Evolutionary conservation across 306 rosid species (phyloP), one percentile per base, ranked within the genome.

Genomic region (Cucurbita ficifolia): DNA sequence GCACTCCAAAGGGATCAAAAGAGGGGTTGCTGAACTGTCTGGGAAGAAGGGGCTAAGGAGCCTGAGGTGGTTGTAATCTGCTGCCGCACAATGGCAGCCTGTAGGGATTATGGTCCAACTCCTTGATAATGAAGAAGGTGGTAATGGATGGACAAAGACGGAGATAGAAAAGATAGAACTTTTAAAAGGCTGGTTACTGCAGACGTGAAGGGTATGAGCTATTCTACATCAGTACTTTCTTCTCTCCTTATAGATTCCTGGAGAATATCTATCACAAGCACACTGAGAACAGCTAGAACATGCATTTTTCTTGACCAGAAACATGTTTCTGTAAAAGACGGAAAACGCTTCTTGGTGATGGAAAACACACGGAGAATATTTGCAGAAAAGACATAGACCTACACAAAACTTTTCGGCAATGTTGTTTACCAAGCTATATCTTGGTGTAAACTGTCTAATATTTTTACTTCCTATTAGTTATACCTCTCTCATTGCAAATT

Each of bases 1-100:
- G 70, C 40, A 43, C 70, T 62, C 69, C 69, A 38, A 62, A 62
- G 22, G 24, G 69, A 39, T 62, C 69, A 38, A 62, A 62, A 62
- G 69, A 62, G 24, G 65, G 68, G 11, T 35, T 61, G 46, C 45
- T 61, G 45, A 46, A 22, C 18, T 35, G 48, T 62, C 70, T 63
- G 35, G 70, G 40, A 18, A 40, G 70, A 63, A 63, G 70, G 70
- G 50, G 70, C 50, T 36, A n/a, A 40, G 36, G 52, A 19, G 33
- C 14, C 46, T 18, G 33, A 63, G 70, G 35, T 5, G 50, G 51
- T n/a, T 63, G 29, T 8, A n/a, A 63, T 63, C 70, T 40, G 16
- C 35, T 63, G 49, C 49, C 70, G n/a, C 70, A 63, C 14, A 63
- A 63, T 36, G 70, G 13, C 71, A 64, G 71, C 51, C 46, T 19